Evolutionary conservation across 140 eudicot species (phyloP).

Genomic region (Cichorium intybus): DNA sequence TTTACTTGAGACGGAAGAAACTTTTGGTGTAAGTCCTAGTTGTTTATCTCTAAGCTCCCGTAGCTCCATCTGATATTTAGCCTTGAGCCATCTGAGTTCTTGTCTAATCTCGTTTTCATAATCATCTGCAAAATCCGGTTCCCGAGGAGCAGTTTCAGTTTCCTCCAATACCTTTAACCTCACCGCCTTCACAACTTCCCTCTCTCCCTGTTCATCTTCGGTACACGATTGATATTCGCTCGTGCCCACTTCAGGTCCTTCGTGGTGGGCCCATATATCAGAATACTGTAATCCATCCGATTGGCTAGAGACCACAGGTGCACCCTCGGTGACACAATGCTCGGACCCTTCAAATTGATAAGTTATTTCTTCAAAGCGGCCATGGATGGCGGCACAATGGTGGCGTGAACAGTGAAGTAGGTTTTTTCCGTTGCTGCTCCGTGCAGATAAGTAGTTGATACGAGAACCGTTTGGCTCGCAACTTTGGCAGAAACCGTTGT

Average conservation of each 20-base stretch:
- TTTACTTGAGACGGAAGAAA: neutral
- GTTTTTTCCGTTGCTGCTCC: constrained; percentile 4
- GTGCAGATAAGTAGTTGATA: neutral
- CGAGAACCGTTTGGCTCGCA: constrained; percentile 31
- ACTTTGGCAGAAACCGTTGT: constrained; percentile 25
- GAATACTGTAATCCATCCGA: constrained; percentile 41
- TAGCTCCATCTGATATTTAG: constrained; percentile 61
- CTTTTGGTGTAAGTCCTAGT: constrained; percentile 33
- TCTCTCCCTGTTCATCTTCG: constrained; percentile 17
- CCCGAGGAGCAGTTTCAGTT: neutral
- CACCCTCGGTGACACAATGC: constrained; percentile 47
- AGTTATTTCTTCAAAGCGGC: constrained; percentile 90
- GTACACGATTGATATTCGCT: constrained; percentile 14
- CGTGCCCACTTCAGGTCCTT: constrained; percentile 11
- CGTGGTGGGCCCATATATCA: constrained; percentile 42
- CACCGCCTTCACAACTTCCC: neutral
- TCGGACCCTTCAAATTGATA: constrained; percentile 57
- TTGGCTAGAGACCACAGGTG: constrained; percentile 54
- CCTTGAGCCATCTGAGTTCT: constrained; percentile 88
- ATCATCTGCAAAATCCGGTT: constrained; percentile 37
- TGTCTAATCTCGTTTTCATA: constrained; percentile 57
- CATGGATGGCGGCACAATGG: constrained; percentile 49
- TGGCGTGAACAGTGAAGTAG: constrained; percentile 45
- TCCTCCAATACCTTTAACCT: neutral
- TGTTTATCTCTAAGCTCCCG: constrained; percentile 62